Conservation (phyloP, 129 eudicot species). For the Chrysanthemum makinoi region DNA sequence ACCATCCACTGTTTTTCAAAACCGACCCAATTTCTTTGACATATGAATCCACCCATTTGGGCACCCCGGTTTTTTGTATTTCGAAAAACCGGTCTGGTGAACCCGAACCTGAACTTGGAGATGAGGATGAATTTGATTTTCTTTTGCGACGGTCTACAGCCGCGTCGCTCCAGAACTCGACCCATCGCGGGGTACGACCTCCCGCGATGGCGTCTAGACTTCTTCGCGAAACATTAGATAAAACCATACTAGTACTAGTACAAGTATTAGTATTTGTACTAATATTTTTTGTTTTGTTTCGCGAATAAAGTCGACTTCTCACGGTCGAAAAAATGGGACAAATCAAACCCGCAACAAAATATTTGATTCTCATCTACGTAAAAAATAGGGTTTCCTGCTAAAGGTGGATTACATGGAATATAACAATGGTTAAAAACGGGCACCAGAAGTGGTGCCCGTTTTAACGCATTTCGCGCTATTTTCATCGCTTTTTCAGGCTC, state of each 20-base stretch:
- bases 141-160: constrained; percentile 63
- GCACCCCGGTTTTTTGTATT: constrained; percentile 48
- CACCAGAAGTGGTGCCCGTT: constrained; percentile 70
- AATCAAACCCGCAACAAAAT: constrained; percentile 84
- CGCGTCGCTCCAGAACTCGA: constrained; percentile 94
- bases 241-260: not conserved
- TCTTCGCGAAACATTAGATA: constrained; percentile 40
- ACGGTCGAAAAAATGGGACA: constrained; percentile 74
- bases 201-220: constrained; percentile 53
- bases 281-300: constrained; percentile 21
- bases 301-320: constrained; percentile 46
- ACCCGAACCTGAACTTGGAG: constrained; percentile 41
- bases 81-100: constrained; percentile 73
- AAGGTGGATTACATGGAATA: constrained; percentile 76
- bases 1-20: constrained; percentile 75
- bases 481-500: constrained; percentile 86
- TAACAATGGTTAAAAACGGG: constrained; percentile 89
- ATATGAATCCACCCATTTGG: constrained; percentile 76
- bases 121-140: constrained; percentile 58
- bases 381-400: constrained; percentile 91
- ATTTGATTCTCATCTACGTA: constrained; percentile 81
- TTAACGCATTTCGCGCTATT: constrained; percentile 68
- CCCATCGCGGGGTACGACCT: constrained; percentile 69
- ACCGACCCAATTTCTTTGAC: constrained; percentile 68
- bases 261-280: constrained; percentile 20